Conservation (phyloP, 129 eudicot species). For the Chrysanthemum seticuspe region DNA sequence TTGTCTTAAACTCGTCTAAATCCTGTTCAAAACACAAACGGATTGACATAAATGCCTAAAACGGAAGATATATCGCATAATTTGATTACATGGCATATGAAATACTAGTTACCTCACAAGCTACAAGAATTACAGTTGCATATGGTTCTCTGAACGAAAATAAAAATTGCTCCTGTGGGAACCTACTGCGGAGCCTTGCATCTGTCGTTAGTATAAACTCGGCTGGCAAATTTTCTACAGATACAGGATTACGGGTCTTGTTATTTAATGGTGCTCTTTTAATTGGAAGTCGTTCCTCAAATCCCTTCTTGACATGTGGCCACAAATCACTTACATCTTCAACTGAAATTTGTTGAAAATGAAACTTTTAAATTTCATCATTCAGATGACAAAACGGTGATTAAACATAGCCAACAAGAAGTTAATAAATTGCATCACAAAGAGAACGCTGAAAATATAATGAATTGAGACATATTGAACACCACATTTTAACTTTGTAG, state of each 20-base stretch:
- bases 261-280: conserved; percentile 76
- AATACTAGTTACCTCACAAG: conserved; percentile 77
- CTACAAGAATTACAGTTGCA: conserved; percentile 89
- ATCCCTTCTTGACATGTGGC: conserved; percentile 80
- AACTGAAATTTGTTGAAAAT: conserved; percentile 46
- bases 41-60: background rate
- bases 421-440: conserved; percentile 2
- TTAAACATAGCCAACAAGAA: background rate
- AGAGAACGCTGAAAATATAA: background rate
- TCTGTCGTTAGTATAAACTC: conserved; percentile 91
- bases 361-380: conserved; percentile 11
- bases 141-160: conserved; percentile 97
- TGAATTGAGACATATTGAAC: too few species aligned
- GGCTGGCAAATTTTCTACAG: conserved; percentile 68
- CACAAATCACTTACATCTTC: conserved; percentile 98
- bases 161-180: conserved; percentile 88
- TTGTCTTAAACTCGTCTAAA: conserved; percentile 96
- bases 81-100: conserved; percentile 5
- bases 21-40: conserved; percentile 50
- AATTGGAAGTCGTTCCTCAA: conserved; percentile 84
- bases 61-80: background rate
- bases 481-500: too few species aligned
- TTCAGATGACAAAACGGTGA: conserved; percentile 9
- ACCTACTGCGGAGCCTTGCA: conserved; percentile 94
- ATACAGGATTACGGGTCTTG: conserved; percentile 91